Evolutionary conservation across 352 stramenopile species (phyloP).

Genomic region (Phytopythium mirpurense): DNA sequence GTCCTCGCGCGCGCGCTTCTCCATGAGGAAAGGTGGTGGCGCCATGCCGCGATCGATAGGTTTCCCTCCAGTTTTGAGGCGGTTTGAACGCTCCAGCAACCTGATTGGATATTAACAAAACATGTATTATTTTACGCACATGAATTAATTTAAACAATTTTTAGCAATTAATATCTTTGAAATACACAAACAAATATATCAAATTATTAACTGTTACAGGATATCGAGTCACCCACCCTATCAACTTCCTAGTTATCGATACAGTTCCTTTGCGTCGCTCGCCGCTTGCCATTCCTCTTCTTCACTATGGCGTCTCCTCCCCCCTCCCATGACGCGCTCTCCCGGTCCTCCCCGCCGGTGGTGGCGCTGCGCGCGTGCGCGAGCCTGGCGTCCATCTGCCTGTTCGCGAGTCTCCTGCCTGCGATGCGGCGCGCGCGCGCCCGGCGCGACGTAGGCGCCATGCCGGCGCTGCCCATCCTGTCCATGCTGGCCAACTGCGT

Average conservation of each 20-base stretch:
- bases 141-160: no score
- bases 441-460: slow-evolving; percentile 22
- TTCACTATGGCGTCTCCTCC: no score
- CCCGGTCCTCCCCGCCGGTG: slow-evolving; percentile 6
- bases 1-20: not conserved
- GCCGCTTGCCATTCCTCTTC: not conserved
- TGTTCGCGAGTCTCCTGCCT: slow-evolving; percentile 45
- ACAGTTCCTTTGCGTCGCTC: no score
- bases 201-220: no score
- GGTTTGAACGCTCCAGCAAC: no score
- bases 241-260: no score
- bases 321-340: no score
- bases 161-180: no score
- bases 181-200: no score
- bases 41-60: not conserved
- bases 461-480: slow-evolving; percentile 39
- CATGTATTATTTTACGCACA: no score
- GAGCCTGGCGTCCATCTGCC: slow-evolving; percentile 31
- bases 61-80: not conserved
- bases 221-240: no score
- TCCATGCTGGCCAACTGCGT: slow-evolving; percentile 64
- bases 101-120: no score
- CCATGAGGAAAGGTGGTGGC: not conserved
- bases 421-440: slow-evolving; percentile 29
- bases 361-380: slow-evolving; percentile 33